Conservation (phyloP, 306 rosid species). For the Castanea sativa region DNA sequence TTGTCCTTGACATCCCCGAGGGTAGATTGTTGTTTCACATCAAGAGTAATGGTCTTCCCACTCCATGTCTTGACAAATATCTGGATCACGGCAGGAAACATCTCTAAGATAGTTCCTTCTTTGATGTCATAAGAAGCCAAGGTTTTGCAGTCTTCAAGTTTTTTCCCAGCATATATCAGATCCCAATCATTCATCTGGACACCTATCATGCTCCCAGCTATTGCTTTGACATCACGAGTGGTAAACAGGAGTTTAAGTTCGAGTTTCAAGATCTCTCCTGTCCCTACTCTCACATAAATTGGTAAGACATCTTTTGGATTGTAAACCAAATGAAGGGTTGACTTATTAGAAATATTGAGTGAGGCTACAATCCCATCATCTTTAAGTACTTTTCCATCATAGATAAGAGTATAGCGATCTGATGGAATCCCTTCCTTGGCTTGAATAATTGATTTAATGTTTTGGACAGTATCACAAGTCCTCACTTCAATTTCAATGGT, state of each 20-base stretch:
- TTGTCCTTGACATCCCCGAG: background rate
- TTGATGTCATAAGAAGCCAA: constrained; percentile 30
- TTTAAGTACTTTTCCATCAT: constrained; percentile 20
- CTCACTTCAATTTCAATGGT: constrained; percentile 21
- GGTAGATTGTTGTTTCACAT: background rate
- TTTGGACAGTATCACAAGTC: constrained; percentile 9
- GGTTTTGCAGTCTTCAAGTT: constrained; percentile 21
- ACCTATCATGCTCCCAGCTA: constrained; percentile 16
- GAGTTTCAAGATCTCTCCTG: constrained; percentile 1
- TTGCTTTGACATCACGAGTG: constrained; percentile 16
- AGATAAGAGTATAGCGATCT: constrained; percentile 12
- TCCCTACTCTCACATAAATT: constrained; percentile 8
- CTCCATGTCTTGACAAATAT: constrained; percentile 21
- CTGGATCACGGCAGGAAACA: constrained; percentile 11
- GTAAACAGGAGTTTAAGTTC: constrained; percentile 12
- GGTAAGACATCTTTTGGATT: constrained; percentile 8
- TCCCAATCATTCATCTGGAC: background rate
- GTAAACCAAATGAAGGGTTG: constrained; percentile 18
- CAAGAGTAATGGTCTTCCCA: constrained; percentile 7
- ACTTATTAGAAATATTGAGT: background rate
- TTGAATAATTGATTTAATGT: constrained; percentile 18
- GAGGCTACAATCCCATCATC: constrained; percentile 22
- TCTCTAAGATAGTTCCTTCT: constrained; percentile 9
- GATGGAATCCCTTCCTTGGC: background rate
- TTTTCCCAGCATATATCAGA: constrained; percentile 8